Evolutionary conservation across 2,329 filamentous ascomycete species (phyloP).

Genomic region (Calycina marina): DNA sequence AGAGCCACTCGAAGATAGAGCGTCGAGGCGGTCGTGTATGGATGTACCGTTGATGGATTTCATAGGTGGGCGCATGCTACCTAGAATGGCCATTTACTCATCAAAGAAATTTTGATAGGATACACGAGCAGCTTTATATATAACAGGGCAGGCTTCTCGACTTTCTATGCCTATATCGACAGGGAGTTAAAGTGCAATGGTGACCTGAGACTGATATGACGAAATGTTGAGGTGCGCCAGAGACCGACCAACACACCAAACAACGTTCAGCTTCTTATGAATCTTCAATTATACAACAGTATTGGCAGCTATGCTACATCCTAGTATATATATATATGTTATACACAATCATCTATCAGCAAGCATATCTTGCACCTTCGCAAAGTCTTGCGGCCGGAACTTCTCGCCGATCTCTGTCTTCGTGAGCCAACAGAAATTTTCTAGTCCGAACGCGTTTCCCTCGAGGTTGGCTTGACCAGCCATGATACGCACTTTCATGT

Average conservation of each 20-base stretch:
- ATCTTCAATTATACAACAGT: not conserved
- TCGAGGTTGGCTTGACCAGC: conserved; percentile 79
- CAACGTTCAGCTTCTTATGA: too few relatives aligned
- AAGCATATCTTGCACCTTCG: conserved; percentile 68
- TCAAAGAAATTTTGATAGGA: too few relatives aligned
- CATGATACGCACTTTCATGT: conserved; percentile 93
- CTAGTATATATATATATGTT: conserved; percentile 7
- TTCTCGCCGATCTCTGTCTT: conserved; percentile 69
- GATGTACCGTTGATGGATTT: too few relatives aligned
- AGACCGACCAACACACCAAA: not conserved
- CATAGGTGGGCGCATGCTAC: too few relatives aligned
- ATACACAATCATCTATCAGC: conserved; percentile 44
- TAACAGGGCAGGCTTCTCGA: too few relatives aligned
- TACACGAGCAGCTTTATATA: too few relatives aligned
- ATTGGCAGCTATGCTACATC: conserved; percentile 10
- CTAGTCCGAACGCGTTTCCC: conserved; percentile 55
- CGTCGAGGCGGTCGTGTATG: not conserved
- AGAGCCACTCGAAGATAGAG: not conserved
- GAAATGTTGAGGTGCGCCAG: too few relatives aligned
- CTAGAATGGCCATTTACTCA: too few relatives aligned
- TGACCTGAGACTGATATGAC: too few relatives aligned
- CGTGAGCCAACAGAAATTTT: conserved; percentile 84
- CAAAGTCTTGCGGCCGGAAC: conserved; percentile 57
- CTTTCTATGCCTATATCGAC: too few relatives aligned
- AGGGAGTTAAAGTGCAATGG: too few relatives aligned